Conservation (phyloP, 2,329 filamentous ascomycete species). For the Xylariaceae sp. region DNA sequence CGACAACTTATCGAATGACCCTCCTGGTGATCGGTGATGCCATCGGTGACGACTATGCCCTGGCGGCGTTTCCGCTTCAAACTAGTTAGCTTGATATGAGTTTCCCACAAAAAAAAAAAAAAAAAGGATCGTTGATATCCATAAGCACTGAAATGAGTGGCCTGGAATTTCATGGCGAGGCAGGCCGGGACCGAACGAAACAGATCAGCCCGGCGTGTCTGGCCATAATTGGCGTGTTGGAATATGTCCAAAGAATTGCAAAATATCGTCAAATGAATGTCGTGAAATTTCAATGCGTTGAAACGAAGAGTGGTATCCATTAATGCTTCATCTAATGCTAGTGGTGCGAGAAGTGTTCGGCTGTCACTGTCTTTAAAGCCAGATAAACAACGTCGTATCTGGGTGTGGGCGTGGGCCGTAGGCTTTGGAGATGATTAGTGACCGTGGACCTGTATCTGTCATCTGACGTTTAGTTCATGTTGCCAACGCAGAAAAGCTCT, state of each 20-base stretch:
- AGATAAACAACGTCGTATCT: conserved; percentile 14
- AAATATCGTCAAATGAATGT: conserved; percentile 35
- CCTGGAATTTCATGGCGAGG: conserved; percentile 5
- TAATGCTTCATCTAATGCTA: conserved; percentile 27
- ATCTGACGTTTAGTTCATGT: conserved; percentile 38
- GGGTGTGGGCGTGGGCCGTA: conserved; percentile 12
- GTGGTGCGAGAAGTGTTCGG: conserved; percentile 13
- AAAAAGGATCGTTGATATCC: conserved; percentile 11
- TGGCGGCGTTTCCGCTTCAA: conserved; percentile 24
- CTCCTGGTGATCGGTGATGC: not conserved
- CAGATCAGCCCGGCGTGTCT: conserved; percentile 11
- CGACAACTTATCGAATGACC: conserved; percentile 4
- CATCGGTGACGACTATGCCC: not conserved
- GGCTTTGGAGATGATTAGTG: conserved; percentile 15
- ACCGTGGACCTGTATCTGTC: not conserved
- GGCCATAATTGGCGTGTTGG: conserved; percentile 25
- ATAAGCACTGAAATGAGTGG: conserved; percentile 9
- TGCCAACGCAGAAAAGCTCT: conserved; percentile 78
- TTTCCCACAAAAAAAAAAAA: too few species aligned
- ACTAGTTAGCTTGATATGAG: conserved; percentile 2
- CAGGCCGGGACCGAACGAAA: conserved; percentile 8
- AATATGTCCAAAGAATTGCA: conserved; percentile 43
- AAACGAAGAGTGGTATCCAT: conserved; percentile 38
- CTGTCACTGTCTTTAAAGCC: conserved; percentile 12
- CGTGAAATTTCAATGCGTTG: conserved; percentile 20